These are phyloP conservation scores for Pilasporangium apinafurcum DNA, from an alignment of 352 stramenopile genomes.

Conservation along the genomic window DNA sequence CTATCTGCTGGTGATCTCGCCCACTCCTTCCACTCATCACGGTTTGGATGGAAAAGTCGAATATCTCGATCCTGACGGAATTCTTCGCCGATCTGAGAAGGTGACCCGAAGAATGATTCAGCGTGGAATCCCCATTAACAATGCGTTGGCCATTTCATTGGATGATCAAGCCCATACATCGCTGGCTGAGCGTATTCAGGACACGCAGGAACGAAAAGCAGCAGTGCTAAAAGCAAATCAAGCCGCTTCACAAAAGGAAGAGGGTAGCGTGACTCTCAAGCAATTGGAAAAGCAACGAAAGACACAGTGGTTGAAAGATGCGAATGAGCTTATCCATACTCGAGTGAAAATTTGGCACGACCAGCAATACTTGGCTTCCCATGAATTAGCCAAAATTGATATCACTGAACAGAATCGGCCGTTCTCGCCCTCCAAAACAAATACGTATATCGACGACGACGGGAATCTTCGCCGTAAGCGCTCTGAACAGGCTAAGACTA, in stretches of 20 bases:
- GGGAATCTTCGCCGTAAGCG: constrained; percentile 40
- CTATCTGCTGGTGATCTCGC: too few species aligned
- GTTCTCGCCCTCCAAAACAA: constrained; percentile 23
- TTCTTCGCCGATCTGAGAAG: constrained; percentile 18
- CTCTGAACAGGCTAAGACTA: too few species aligned
- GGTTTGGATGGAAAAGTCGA: constrained; percentile 11
- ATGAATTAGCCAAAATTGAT: constrained; percentile 13
- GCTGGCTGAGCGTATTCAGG: not conserved
- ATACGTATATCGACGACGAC: constrained; percentile 36
- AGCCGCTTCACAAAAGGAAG: constrained; percentile 6
- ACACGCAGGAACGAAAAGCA: constrained; percentile 1
- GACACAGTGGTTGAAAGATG: constrained; percentile 20
- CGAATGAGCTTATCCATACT: constrained; percentile 18
- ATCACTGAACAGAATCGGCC: constrained; percentile 30
- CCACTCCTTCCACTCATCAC: too few species aligned
- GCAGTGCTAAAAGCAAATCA: constrained; percentile 1
- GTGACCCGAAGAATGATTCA: constrained; percentile 25
- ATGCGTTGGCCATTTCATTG: constrained; percentile 9
- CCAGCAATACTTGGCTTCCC: constrained; percentile 9
- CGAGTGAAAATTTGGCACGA: constrained; percentile 25
- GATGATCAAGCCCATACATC: constrained; percentile 24
- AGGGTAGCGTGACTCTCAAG: constrained; percentile 30
- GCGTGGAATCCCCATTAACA: constrained; percentile 25
- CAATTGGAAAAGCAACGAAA: constrained; percentile 18
- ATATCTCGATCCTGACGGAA: constrained; percentile 23